A percentile compares a stretch with the other conserved stretches of the same genome.
Conservation (phyloP, 2,329 filamentous ascomycete genomes). For the Calonectria honghensis region DNA sequence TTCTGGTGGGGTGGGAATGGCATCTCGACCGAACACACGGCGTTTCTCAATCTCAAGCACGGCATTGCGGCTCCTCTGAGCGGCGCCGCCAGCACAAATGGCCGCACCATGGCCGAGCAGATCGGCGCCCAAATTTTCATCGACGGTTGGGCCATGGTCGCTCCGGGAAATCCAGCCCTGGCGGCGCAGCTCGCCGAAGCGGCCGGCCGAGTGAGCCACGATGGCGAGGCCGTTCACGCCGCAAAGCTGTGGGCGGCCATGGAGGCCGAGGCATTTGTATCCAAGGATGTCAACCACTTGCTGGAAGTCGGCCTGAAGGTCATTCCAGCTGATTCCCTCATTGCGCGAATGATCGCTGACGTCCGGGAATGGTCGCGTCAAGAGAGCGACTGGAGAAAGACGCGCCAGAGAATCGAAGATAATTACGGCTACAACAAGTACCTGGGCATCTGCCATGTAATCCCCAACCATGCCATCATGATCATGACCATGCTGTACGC, state of each 20-base stretch:
- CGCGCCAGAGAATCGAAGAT: conserved; percentile 1
- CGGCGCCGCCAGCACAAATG: conserved; percentile 13
- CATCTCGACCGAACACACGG: conserved; percentile 35
- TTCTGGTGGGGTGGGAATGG: conserved; percentile 37
- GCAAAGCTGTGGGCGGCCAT: conserved; percentile 7
- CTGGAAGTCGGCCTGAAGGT: background rate
- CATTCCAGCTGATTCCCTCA: background rate
- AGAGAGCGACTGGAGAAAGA: background rate
- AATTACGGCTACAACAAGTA: conserved; percentile 13
- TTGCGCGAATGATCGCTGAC: conserved; percentile 7
- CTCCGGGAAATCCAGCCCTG: background rate
- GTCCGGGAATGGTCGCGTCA: background rate
- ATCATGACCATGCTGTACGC: conserved; percentile 4
- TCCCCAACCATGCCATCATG: conserved; percentile 13
- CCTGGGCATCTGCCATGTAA: background rate
- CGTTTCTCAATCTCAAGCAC: conserved; percentile 34
- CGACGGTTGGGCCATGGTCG: conserved; percentile 5
- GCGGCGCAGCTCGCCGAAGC: background rate
- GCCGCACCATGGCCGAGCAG: background rate
- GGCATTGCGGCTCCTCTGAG: conserved; percentile 30
- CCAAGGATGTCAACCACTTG: background rate
- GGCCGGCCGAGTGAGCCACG: background rate
- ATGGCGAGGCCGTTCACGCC: background rate
- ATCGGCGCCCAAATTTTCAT: conserved; percentile 1
- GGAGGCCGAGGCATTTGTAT: background rate